Conservation (phyloP, 768 basidiomycete genomes). For the Symmetrospora coprosmae region DNA sequence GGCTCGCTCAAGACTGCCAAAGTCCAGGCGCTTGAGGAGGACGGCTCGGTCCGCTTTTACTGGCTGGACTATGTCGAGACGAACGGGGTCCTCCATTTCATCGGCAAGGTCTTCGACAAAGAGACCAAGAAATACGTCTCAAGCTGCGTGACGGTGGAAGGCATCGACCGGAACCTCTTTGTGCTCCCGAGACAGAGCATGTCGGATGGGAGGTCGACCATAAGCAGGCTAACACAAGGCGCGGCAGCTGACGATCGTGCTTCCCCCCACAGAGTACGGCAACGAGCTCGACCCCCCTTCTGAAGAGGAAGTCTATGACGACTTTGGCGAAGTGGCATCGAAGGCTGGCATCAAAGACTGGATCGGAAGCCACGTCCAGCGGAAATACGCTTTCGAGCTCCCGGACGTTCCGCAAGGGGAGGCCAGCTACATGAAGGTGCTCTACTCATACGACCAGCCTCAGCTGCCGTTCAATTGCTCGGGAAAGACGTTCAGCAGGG, state of each 20-base stretch:
- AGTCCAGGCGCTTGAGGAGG: constrained; percentile 54
- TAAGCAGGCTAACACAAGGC: background rate
- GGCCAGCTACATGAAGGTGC: constrained; percentile 78
- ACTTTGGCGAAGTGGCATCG: constrained; percentile 65
- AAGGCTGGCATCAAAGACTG: constrained; percentile 60
- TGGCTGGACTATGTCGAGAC: constrained; percentile 92
- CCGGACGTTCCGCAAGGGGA: constrained; percentile 61
- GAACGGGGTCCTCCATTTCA: constrained; percentile 68
- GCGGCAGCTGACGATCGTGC: background rate
- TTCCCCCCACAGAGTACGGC: constrained; percentile 41
- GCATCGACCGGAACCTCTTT: constrained; percentile 77
- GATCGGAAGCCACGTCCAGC: constrained; percentile 68
- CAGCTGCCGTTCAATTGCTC: constrained; percentile 52
- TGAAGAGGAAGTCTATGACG: constrained; percentile 57
- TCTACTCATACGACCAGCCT: constrained; percentile 61
- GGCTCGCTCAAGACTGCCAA: constrained; percentile 31
- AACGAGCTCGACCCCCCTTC: constrained; percentile 64
- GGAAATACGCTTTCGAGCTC: constrained; percentile 85
- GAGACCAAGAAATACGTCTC: constrained; percentile 49
- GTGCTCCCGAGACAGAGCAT: constrained; percentile 54
- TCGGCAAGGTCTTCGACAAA: constrained; percentile 73
- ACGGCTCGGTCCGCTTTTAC: constrained; percentile 77
- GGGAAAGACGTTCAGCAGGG: constrained; percentile 68
- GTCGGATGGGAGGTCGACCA: background rate
- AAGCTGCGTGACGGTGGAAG: constrained; percentile 70